Conservation (phyloP, 78 protist genomes). For the Emiliania huxleyi region DNA sequence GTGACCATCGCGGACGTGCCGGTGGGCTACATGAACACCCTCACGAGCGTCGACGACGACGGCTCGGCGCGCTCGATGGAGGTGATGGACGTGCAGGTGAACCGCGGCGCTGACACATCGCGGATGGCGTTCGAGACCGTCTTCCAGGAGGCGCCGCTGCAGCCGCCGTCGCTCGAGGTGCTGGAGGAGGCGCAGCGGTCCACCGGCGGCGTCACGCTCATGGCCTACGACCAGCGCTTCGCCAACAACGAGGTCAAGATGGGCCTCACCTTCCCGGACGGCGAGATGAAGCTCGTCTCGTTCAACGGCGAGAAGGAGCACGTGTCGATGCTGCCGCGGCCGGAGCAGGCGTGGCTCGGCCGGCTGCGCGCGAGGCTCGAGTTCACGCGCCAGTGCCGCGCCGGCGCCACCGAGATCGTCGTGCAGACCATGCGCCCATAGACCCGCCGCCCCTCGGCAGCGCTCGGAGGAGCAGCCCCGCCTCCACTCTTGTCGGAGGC, state of each 20-base stretch:
- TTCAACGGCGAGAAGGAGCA: slow-evolving; percentile 28
- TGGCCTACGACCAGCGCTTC: slow-evolving; percentile 21
- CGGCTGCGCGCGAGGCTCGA: not conserved
- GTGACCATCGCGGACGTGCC: not conserved
- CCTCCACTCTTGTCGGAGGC: too few species aligned
- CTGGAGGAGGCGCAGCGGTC: not conserved
- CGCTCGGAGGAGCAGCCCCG: too few species aligned
- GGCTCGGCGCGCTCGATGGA: not conserved
- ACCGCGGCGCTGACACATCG: slow-evolving; percentile 17
- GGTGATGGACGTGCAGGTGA: slow-evolving; percentile 21
- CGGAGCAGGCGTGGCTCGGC: not conserved
- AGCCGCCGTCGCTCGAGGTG: not conserved
- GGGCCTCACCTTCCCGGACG: not conserved
- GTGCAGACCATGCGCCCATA: not conserved
- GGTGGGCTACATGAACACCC: not conserved
- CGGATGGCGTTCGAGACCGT: slow-evolving; percentile 29
- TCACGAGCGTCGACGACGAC: not conserved
- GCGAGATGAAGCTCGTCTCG: not conserved
- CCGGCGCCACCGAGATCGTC: not conserved
- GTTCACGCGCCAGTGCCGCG: not conserved
- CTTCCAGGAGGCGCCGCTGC: not conserved
- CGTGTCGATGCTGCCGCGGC: not conserved
- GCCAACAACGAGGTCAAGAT: slow-evolving; percentile 5
- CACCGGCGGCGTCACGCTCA: not conserved
- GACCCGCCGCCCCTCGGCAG: too few species aligned